Evolutionary conservation across 2,329 filamentous ascomycete genomes (phyloP).

Genomic region (Colletotrichum echinochloae): DNA sequence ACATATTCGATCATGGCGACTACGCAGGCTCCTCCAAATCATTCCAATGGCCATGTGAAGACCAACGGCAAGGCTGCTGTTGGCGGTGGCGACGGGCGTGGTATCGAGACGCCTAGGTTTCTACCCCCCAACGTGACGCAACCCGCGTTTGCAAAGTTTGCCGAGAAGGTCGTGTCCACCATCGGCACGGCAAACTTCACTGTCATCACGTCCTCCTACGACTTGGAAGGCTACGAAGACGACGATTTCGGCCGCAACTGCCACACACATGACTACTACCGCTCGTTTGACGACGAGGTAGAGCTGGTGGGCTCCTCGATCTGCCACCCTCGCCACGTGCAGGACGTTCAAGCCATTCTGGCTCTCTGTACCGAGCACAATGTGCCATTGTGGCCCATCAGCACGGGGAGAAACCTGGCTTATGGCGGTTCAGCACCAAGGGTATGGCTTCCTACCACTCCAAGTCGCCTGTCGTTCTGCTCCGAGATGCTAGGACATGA

Average conservation of each 20-base stretch:
- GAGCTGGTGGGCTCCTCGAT: constrained; percentile 26
- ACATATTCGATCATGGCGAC: no score
- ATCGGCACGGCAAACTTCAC: constrained; percentile 8
- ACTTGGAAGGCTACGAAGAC: constrained; percentile 28
- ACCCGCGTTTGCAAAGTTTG: not conserved
- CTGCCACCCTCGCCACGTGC: constrained; percentile 42
- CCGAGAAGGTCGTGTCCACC: not conserved
- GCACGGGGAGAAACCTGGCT: constrained; percentile 62
- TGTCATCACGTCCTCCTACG: constrained; percentile 14
- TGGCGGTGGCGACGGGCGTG: not conserved
- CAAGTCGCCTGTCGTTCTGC: not conserved
- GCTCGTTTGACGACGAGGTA: constrained; percentile 28
- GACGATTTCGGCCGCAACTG: constrained; percentile 32
- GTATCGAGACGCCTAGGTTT: not conserved
- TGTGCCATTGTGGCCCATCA: constrained; percentile 63
- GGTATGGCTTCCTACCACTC: constrained; percentile 22
- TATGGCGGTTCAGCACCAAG: constrained; percentile 66
- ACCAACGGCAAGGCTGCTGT: no score
- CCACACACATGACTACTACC: constrained; percentile 32
- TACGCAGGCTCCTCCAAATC: no score
- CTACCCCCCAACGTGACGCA: not conserved
- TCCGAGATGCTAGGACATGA: not conserved
- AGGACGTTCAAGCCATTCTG: constrained; percentile 55
- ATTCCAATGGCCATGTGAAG: no score
- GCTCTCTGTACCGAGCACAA: constrained; percentile 56